Base-by-base conservation (phyloP, 116 monocot genomes). In the Cymodocea nodosa region DNA sequence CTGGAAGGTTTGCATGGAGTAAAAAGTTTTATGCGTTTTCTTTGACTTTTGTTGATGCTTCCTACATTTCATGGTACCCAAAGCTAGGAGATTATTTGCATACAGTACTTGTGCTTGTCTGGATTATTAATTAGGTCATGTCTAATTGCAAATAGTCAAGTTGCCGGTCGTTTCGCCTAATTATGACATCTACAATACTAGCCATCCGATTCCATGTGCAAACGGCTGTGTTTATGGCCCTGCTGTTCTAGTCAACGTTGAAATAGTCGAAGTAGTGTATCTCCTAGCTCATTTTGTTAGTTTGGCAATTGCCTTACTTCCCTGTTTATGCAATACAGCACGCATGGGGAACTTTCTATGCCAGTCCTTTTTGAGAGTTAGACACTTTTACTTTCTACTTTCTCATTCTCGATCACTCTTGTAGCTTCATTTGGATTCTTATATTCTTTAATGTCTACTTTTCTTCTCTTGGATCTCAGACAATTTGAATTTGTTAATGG, bases 241-340 rank as follows among this genome's bases (percentile, higher is more conserved):
- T 23, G 56, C 23, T 56, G 11, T 10, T 23, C 56, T 56, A 20
- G 22, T 56, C 56, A 56, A 11, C n/a, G n/a, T n/a, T 56, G 18
- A 56, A 56, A 56, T 56, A 56, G 56, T 19, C 23, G 22, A 5
- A 56, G 20, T 37, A 37, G 10, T 20, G 56, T 56, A 56, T 23
- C 22, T 56, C 22, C 14, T 22, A 57, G 23, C 24, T 57, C 57
- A 25, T 18, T 5, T 57, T 10, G 24, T 4, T 57, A 57, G 57
- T 57, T 57, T 57, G 57, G 57, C 57, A 57, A 57, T 57, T 57
- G 57, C 14, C 24, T 56, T 56, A 11, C 22, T 23, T 57, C 24
- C 57, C 23, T 4, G 19, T 24, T 57, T 20, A 57, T 57, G 24
- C 22, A 57, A 20, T 24, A 23, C 57, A 57, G 23, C 57, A 25